Evolutionary conservation across 768 basidiomycete species (phyloP), one percentile per base, ranked within the genome.

Genomic region (Astraeus odoratus): DNA sequence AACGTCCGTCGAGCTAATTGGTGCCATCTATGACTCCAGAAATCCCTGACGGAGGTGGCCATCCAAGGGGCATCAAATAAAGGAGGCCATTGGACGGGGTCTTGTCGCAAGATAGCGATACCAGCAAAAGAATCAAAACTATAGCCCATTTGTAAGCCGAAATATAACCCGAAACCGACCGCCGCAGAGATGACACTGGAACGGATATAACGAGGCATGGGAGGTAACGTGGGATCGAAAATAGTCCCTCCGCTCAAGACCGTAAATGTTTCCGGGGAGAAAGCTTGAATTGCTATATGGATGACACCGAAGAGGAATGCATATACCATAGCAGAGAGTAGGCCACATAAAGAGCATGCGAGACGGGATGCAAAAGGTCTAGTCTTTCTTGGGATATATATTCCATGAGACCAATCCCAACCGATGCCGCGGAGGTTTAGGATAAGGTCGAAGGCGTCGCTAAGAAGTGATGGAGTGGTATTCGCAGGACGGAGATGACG

Each of bases 371-470:
- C 12, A 31, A 31, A 47, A 2, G 70, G 66, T n/a, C 74, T 71
- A 8, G 64, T 69, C 49, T 75, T 71, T 5, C 43, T 58, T 4
- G 66, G 57, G 20, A 63, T 25, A 39, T 55, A 40, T 9, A 56
- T 10, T 20, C 53, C 50, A 23, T 60, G 50, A 1, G 79, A 77
- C 74, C 78, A 82, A 34, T 73, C 63, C 82, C 82, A 84, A 13
- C 77, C 79, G 39, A 67, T 55, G 6, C 82, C 83, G n/a, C 83
- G 77, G 15, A 77, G 52, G 49, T 73, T 79, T 52, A 61, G 65
- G 22, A 49, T 51, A 16, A 85, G 67, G 42, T 83, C 80, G 12
- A 71, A 51, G 1, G 73, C 72, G 43, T 84, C 72, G 12, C 48
- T 83, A 8, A 48, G 13, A 18, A 18, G 31, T 12, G 53, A 50